These are phyloP conservation scores for Cicer chorassanicum DNA, from an alignment of 306 rosid genomes.

Conservation along the genomic window DNA sequence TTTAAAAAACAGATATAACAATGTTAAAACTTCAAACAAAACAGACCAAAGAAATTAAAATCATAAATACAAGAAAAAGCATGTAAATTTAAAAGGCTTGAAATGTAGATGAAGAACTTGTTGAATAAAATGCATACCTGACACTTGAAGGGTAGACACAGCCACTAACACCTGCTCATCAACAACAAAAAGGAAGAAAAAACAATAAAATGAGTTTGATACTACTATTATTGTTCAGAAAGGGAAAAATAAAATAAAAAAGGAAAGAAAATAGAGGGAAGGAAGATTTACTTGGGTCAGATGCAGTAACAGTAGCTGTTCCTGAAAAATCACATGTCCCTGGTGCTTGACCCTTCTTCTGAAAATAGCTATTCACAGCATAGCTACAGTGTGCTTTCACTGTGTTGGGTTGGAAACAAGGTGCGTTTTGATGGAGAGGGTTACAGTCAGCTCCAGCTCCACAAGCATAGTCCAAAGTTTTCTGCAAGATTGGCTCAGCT, in stretches of 20 bases:
- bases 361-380: constrained; percentile 88
- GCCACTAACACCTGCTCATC: constrained; percentile 66
- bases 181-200: neutral
- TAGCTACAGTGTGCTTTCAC: constrained; percentile 75
- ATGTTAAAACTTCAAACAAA: neutral
- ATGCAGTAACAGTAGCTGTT: constrained; percentile 51
- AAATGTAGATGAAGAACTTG: neutral
- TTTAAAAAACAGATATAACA: constrained; percentile 6
- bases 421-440: constrained; percentile 57
- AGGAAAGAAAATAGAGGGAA: neutral
- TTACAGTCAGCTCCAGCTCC: constrained; percentile 92
- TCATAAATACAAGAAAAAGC: neutral
- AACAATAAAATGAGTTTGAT: neutral
- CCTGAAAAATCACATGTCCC: constrained; percentile 87
- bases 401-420: constrained; percentile 72
- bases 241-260: neutral
- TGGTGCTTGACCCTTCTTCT: constrained; percentile 66
- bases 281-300: constrained; percentile 73
- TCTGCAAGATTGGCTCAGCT: constrained; percentile 61
- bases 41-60: neutral
- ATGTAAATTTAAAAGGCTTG: neutral
- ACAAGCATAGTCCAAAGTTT: constrained; percentile 82
- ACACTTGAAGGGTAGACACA: constrained; percentile 75
- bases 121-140: constrained; percentile 57
- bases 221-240: neutral